Percentiles rank a stretch among this genome's conserved stretches.
phyloP scores from a whole-genome alignment of 2,329 filamentous ascomycete genomes.

The Fusarium denticulatum region DNA sequence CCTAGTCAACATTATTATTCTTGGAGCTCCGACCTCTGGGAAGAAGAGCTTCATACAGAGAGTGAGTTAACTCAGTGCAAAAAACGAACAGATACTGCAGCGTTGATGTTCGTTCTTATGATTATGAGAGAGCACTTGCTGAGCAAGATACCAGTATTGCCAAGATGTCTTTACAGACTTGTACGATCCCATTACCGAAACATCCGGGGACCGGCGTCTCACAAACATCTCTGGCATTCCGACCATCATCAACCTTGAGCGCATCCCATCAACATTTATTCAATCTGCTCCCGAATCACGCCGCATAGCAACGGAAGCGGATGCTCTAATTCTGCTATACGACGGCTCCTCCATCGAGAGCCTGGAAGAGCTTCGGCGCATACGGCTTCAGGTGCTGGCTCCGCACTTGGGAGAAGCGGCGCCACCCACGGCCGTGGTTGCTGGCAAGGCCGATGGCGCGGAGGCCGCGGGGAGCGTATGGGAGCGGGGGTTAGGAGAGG shows the following conservation, averaged over 20 bases:
- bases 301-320: conserved; percentile 18
- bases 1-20: conserved; percentile 28
- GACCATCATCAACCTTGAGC: conserved; percentile 25
- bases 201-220: conserved; percentile 21
- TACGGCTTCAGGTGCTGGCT: conserved; percentile 16
- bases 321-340: conserved; percentile 32
- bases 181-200: conserved; percentile 32
- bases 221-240: conserved; percentile 17
- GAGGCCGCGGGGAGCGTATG: conserved; percentile 19
- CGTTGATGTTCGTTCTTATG: background rate
- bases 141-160: conserved; percentile 29
- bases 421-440: conserved; percentile 25
- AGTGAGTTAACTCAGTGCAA: conserved; percentile 18
- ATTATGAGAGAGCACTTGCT: background rate
- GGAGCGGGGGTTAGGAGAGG: conserved; percentile 19
- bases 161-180: conserved; percentile 25
- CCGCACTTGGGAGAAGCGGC: conserved; percentile 6
- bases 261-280: conserved; percentile 28
- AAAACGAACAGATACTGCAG: background rate
- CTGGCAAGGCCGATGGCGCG: conserved; percentile 28
- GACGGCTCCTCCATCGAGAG: conserved; percentile 14
- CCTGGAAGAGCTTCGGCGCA: conserved; percentile 22
- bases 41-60: conserved; percentile 36
- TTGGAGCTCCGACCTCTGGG: conserved; percentile 25
- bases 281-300: conserved; percentile 1